Evolutionary conservation across 2,329 filamentous ascomycete genomes (phyloP).

Genomic region (Colletotrichum caudatum): DNA sequence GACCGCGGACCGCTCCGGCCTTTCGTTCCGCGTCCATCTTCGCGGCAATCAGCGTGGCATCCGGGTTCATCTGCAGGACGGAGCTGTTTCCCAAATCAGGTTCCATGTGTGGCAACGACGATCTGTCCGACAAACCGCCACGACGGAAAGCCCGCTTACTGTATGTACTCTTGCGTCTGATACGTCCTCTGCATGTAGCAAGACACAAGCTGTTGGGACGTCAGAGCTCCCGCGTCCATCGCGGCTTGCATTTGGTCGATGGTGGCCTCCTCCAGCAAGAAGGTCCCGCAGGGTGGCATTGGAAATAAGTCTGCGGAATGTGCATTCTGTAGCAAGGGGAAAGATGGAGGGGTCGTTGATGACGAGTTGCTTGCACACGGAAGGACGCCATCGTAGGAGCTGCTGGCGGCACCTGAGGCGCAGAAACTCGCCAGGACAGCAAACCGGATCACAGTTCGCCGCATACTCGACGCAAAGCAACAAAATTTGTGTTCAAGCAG

Average conservation of each 20-base stretch:
- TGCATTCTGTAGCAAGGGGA: constrained; percentile 53
- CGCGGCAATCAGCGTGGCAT: constrained; percentile 71
- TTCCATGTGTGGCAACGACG: neutral
- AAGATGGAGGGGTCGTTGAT: constrained; percentile 45
- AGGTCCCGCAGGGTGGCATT: constrained; percentile 71
- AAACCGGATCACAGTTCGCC: neutral
- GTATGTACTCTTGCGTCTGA: constrained; percentile 74
- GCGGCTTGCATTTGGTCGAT: constrained; percentile 75
- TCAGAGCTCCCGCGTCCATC: constrained; percentile 66
- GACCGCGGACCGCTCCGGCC: constrained; percentile 68
- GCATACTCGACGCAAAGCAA: neutral
- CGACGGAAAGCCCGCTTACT: constrained; percentile 55
- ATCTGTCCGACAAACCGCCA: no score
- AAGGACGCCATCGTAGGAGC: neutral
- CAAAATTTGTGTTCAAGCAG: no score
- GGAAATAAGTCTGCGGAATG: constrained; percentile 63
- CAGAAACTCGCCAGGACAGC: neutral
- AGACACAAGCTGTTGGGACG: constrained; percentile 67
- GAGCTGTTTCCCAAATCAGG: constrained; percentile 53
- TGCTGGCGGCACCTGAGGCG: neutral
- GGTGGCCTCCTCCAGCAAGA: constrained; percentile 75
- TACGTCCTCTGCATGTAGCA: constrained; percentile 72
- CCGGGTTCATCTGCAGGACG: constrained; percentile 76
- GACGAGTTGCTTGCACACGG: neutral
- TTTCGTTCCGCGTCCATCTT: constrained; percentile 70